Conservation (phyloP, 2,329 filamentous ascomycete genomes). For the Macrophomina tecta region DNA sequence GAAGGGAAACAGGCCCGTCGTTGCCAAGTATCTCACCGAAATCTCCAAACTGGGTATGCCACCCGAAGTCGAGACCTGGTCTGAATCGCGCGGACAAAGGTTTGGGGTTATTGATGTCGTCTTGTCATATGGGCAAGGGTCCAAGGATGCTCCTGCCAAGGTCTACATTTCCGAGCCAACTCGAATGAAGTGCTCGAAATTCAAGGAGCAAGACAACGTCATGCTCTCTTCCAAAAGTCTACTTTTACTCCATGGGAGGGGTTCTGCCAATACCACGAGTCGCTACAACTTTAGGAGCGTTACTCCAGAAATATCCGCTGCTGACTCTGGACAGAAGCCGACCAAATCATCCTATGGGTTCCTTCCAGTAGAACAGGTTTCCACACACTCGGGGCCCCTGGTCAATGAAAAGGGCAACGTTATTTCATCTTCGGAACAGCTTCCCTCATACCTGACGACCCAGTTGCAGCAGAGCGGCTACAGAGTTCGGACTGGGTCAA, state of each 20-base stretch:
- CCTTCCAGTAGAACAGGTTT: neutral
- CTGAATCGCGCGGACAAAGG: slow-evolving; percentile 37
- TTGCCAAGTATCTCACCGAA: slow-evolving; percentile 46
- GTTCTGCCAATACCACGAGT: too few relatives aligned
- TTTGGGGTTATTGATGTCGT: slow-evolving; percentile 49
- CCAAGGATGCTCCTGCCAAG: slow-evolving; percentile 14
- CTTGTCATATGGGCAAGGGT: slow-evolving; percentile 29
- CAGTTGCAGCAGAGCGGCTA: neutral
- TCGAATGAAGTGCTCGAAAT: neutral
- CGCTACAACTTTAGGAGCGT: neutral
- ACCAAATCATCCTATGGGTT: neutral
- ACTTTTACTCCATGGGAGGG: too few relatives aligned
- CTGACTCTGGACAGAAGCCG: neutral
- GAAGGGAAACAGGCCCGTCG: slow-evolving; percentile 41
- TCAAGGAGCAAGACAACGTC: neutral
- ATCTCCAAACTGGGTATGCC: slow-evolving; percentile 49
- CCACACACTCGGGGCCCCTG: neutral
- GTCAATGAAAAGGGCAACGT: neutral
- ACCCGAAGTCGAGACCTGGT: slow-evolving; percentile 38
- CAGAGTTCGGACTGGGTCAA: neutral
- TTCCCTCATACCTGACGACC: neutral
- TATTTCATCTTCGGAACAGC: neutral
- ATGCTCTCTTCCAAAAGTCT: neutral
- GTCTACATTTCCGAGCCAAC: slow-evolving; percentile 8
- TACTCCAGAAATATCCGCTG: neutral